A percentile compares a stretch with the other conserved stretches of the same genome.
Conservation (phyloP, 768 basidiomycete genomes). For the Kwoniella botswanensis region DNA sequence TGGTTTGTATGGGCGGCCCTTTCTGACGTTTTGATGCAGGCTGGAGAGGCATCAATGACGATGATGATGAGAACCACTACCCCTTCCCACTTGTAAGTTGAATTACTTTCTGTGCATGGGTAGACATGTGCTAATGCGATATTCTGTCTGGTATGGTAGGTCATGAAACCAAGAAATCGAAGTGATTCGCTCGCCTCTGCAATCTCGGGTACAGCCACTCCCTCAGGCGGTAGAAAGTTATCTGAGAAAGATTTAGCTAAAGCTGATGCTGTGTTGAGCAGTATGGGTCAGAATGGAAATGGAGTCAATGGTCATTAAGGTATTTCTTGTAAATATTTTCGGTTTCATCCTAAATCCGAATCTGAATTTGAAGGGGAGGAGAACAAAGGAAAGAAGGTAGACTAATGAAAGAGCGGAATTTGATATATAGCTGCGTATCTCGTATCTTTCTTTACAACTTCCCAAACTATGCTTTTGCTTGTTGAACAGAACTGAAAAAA, state of each 20-base stretch:
- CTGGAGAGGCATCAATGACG: constrained; percentile 62
- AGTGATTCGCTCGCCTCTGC: constrained; percentile 67
- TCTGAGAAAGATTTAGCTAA: constrained; percentile 84
- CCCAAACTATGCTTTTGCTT: too few species aligned
- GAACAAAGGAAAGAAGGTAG: not conserved
- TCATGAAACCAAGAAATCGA: constrained; percentile 58
- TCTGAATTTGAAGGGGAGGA: too few species aligned
- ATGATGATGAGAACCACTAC: constrained; percentile 70
- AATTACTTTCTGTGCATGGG: not conserved
- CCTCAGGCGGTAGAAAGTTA: constrained; percentile 82
- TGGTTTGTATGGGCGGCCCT: not conserved
- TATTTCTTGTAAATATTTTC: too few species aligned
- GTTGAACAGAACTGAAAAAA: not conserved
- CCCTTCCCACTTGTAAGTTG: constrained; percentile 55
- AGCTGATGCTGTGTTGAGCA: constrained; percentile 80
- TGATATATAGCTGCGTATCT: too few species aligned
- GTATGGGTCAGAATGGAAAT: constrained; percentile 46
- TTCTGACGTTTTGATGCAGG: constrained; percentile 50
- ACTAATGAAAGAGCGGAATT: not conserved
- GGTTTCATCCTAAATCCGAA: too few species aligned
- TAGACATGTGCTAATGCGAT: not conserved
- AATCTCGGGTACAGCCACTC: constrained; percentile 71
- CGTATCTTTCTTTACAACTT: too few species aligned
- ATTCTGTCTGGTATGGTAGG: constrained; percentile 12
- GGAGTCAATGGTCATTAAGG: constrained; percentile 34